Percentiles rank a stretch among this genome's conserved stretches.
phyloP scores from a whole-genome alignment of 2,329 filamentous ascomycete species.

The Venturia nashicola region DNA sequence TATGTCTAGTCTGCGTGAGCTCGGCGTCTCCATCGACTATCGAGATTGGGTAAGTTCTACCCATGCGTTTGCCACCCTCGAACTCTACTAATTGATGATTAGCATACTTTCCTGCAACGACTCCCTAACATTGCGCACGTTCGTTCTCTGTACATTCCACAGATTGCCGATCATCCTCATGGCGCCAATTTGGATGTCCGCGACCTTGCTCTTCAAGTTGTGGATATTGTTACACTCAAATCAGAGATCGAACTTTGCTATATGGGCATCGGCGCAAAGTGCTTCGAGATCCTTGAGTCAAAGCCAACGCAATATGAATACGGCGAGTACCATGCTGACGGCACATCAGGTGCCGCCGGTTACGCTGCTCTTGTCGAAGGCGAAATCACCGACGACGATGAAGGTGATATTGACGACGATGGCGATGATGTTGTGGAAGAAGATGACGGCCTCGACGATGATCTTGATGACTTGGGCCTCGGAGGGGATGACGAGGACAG shows the following conservation, averaged over 20 bases:
- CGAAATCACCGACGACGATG: slow-evolving; percentile 22
- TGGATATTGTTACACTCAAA: slow-evolving; percentile 65
- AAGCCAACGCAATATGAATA: slow-evolving; percentile 33
- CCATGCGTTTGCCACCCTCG: neutral
- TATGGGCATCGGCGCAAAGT: slow-evolving; percentile 63
- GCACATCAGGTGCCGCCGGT: slow-evolving; percentile 13
- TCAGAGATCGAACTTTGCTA: slow-evolving; percentile 69
- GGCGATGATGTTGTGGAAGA: slow-evolving; percentile 16
- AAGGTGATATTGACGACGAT: slow-evolving; percentile 26
- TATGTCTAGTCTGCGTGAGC: slow-evolving; percentile 58
- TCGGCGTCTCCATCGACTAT: slow-evolving; percentile 61
- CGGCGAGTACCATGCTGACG: slow-evolving; percentile 11
- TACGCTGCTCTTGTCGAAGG: slow-evolving; percentile 21
- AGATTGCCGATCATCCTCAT: slow-evolving; percentile 51
- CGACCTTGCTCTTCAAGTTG: slow-evolving; percentile 63
- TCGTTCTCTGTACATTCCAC: slow-evolving; percentile 57
- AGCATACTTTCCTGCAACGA: slow-evolving; percentile 70
- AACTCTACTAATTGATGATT: slow-evolving; percentile 1
- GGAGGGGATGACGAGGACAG: slow-evolving; percentile 36
- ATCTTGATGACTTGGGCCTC: slow-evolving; percentile 38
- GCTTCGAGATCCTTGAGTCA: slow-evolving; percentile 68
- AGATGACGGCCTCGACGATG: slow-evolving; percentile 30
- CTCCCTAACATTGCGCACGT: slow-evolving; percentile 60
- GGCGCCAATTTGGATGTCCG: slow-evolving; percentile 44
- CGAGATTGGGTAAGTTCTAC: slow-evolving; percentile 58